phyloP scores from a whole-genome alignment of 495 filamentous ascomycete genomes.

The Bombardia bombarda region DNA sequence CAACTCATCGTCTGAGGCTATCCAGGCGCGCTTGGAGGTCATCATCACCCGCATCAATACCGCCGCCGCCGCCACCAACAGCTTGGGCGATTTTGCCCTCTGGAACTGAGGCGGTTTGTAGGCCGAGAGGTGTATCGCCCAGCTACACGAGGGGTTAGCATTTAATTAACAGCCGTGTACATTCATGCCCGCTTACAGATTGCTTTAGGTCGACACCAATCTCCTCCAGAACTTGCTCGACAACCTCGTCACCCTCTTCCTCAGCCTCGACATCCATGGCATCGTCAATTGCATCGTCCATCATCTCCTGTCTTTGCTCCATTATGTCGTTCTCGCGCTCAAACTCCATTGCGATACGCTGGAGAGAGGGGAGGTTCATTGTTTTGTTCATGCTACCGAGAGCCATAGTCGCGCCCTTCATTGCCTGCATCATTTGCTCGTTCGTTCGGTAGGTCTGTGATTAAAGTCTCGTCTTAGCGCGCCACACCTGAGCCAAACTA shows the following conservation, averaged over 20 bases:
- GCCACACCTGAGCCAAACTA: not conserved
- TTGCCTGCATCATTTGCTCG: constrained; percentile 99
- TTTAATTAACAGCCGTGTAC: too few species aligned
- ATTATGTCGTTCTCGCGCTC: constrained; percentile 98
- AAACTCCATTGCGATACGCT: constrained; percentile 98
- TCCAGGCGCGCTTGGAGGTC: constrained; percentile 79
- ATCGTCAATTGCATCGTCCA: constrained; percentile 99
- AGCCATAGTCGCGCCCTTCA: constrained; percentile 92
- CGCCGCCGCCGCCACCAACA: constrained; percentile 55
- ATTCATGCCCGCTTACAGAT: constrained; percentile 63
- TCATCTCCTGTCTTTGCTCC: constrained; percentile 99
- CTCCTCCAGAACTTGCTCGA: constrained; percentile 92
- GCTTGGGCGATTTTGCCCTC: constrained; percentile 68
- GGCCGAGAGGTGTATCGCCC: constrained; percentile 68
- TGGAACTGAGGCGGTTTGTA: constrained; percentile 49
- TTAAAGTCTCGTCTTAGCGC: constrained; percentile 5
- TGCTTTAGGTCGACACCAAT: constrained; percentile 90
- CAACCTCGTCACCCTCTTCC: constrained; percentile 89
- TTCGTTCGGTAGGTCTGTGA: constrained; percentile 89
- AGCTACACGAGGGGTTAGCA: too few species aligned
- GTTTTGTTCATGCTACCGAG: constrained; percentile 92
- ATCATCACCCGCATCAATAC: constrained; percentile 56
- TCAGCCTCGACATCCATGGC: constrained; percentile 88
- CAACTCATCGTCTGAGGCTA: constrained; percentile 47
- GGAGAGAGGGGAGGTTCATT: constrained; percentile 93